These are phyloP conservation scores for Paramarasmius palmivorus DNA, from an alignment of 1,284 basidiomycete species.

Conservation along the genomic window DNA sequence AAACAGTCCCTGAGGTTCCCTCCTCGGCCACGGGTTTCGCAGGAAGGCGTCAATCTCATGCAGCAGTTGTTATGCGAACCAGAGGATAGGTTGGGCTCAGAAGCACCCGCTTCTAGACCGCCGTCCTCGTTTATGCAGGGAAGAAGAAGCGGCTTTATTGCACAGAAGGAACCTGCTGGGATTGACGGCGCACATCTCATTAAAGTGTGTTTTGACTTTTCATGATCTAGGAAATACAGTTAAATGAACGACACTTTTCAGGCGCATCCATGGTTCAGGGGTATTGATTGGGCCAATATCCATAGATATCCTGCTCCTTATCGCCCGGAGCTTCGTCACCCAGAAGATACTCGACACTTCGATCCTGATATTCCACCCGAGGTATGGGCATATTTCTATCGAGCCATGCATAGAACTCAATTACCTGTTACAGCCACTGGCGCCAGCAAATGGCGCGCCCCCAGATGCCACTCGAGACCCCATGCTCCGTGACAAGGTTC, in stretches of 20 bases:
- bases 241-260: constrained; percentile 32
- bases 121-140: constrained; percentile 77
- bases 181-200: constrained; percentile 87
- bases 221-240: constrained; percentile 15
- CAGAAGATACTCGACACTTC: constrained; percentile 88
- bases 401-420: constrained; percentile 23
- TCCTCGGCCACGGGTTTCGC: constrained; percentile 78
- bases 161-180: constrained; percentile 45
- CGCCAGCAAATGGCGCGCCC: constrained; percentile 84
- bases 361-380: constrained; percentile 91
- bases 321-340: constrained; percentile 75
- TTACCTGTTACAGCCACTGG: constrained; percentile 70
- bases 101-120: constrained; percentile 70
- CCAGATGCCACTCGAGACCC: constrained; percentile 87
- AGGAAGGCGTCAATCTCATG: constrained; percentile 87
- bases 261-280: constrained; percentile 86
- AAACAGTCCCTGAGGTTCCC: constrained; percentile 87
- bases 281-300: constrained; percentile 83
- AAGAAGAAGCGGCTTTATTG: constrained; percentile 73
- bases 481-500: constrained; percentile 78
- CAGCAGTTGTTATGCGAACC: constrained; percentile 89
- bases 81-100: constrained; percentile 88
- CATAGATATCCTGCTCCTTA: constrained; percentile 84
- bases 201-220: constrained; percentile 55
- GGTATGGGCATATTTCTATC: constrained; percentile 47